Base-by-base conservation (phyloP, 192 early-diverging fungal species). In the Gonapodya prolifera region DNA sequence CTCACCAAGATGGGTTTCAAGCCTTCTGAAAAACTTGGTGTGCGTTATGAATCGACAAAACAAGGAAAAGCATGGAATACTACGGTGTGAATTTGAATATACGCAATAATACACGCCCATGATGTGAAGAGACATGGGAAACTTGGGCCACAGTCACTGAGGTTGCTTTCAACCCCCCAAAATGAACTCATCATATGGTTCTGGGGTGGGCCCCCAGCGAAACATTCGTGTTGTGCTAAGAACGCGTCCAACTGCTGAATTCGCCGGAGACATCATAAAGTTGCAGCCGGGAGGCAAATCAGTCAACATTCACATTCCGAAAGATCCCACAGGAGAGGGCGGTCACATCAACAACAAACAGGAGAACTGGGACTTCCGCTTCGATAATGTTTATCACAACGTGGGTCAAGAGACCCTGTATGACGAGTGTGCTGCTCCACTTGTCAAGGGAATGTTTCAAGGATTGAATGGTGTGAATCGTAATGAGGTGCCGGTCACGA, bases 301-400 rank as follows among this genome's bases (percentile, higher is more conserved):
- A 23, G 70, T 88, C 23, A 85, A 89, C 71, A 86, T 90, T 34
- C 89, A 90, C 75, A 84, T 89, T 36, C 87, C 87, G 28, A 90
- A 89, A 76, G 82, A 83, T 31, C 45, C 45, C 45, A 61, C 45
- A 61, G 80, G 34, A 1, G 89, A 90, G 36, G 83, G 85, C 29
- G 89, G 89, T 1, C 89, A 80, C 80, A 90, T 90, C 81, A 90
- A 90, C 77, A 90, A 90, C 76, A 87, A 90, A 77, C 86, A 88
- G 69, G 87, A 90, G 75, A 80, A 90, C 70, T 90, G 89, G 89
- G 86, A 88, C 74, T 90, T 90, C 76, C 79, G 79, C 35, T 90
- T 89, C 74, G 88, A 90, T 80, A 85, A 79, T 33, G 81, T 89
- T 29, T 70, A 89, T 34, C 89, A 90, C 80, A 90, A 90, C 80